phyloP scores from a whole-genome alignment of 345 rosid species.

The Linum lewisii region DNA sequence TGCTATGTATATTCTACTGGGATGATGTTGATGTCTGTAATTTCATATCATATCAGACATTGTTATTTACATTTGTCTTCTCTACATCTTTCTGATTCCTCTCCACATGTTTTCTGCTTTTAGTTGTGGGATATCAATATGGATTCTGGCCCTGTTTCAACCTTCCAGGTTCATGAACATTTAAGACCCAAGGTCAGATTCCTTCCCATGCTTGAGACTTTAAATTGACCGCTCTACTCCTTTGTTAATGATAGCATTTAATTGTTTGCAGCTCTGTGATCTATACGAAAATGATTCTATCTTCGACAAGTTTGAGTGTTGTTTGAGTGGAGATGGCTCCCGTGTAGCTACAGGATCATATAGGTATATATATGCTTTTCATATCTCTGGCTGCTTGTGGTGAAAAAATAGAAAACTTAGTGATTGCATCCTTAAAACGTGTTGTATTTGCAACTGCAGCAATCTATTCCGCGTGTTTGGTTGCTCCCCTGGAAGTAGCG shows the following conservation, averaged over 20 bases:
- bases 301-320: constrained; percentile 58
- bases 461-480: constrained; percentile 66
- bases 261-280: constrained; percentile 43
- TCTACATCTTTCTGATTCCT: neutral
- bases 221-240: constrained; percentile 2
- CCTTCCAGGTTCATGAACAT: constrained; percentile 90
- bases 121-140: constrained; percentile 91
- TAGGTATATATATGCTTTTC: constrained; percentile 27
- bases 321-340: constrained; percentile 48
- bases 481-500: constrained; percentile 39
- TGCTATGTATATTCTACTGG: too few species aligned
- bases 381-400: too few species aligned
- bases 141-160: constrained; percentile 70
- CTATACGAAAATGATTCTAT: constrained; percentile 59
- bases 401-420: neutral
- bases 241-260: constrained; percentile 9
- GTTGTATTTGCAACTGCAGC: constrained; percentile 28
- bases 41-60: too few species aligned
- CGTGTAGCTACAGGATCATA: constrained; percentile 71
- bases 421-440: constrained; percentile 5
- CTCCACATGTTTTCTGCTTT: neutral
- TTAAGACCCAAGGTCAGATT: constrained; percentile 59
- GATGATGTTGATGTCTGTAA: too few species aligned
- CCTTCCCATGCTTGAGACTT: constrained; percentile 6
- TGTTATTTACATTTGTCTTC: neutral